Percentiles rank a stretch among this genome's conserved stretches.
Conservation (phyloP, 768 basidiomycete genomes). For the Coprinopsis marcescibilis region DNA sequence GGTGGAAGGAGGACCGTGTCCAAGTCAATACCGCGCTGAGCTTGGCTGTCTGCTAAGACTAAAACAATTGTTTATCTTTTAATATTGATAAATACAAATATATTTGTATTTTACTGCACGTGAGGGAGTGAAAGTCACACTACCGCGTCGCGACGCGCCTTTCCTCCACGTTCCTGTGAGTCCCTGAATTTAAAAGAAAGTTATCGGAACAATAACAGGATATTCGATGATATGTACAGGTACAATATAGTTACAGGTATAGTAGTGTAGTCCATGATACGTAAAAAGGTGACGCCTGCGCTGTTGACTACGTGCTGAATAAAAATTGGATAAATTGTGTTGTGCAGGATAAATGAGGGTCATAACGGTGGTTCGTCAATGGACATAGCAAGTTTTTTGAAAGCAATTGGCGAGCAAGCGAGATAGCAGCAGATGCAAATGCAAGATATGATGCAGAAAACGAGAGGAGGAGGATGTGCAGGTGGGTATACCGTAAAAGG, state of each 20-base stretch:
- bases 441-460: conserved; percentile 1
- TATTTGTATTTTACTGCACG: conserved; percentile 11
- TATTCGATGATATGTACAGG: conserved; percentile 8
- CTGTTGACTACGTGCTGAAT: too few relatives aligned
- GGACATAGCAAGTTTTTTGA: background rate
- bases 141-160: conserved; percentile 13
- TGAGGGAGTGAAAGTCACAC: conserved; percentile 2
- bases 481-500: conserved; percentile 1
- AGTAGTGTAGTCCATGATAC: background rate
- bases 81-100: background rate
- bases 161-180: too few relatives aligned
- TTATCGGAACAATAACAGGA: conserved; percentile 2
- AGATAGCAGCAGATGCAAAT: background rate
- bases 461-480: background rate
- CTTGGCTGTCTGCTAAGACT: background rate
- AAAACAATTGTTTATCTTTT: background rate
- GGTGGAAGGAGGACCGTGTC: conserved; percentile 3
- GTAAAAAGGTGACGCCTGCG: background rate
- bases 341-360: too few relatives aligned
- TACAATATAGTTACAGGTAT: background rate
- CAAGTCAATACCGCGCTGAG: background rate
- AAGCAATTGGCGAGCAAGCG: background rate
- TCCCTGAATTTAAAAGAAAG: too few relatives aligned
- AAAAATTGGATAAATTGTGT: too few relatives aligned
- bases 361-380: too few relatives aligned